phyloP scores from a whole-genome alignment of 768 basidiomycete species.

The Boletus sp. region DNA sequence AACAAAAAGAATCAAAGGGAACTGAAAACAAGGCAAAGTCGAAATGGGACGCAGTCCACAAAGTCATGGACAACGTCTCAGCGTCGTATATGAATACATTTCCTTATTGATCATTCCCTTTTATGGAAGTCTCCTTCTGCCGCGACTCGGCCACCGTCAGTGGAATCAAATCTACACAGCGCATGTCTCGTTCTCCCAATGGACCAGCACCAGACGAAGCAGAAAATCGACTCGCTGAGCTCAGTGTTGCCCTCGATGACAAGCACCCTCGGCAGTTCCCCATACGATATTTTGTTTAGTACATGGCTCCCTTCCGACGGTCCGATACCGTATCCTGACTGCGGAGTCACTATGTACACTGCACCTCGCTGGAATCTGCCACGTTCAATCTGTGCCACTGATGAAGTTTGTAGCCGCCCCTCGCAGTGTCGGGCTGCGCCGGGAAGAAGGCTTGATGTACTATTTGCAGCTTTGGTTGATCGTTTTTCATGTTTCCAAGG shows the following conservation, averaged over 20 bases:
- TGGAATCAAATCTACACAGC: not conserved
- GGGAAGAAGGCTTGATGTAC: not conserved
- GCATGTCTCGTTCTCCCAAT: not conserved
- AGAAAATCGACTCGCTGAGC: not conserved
- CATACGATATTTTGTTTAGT: not conserved
- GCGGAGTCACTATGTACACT: not conserved
- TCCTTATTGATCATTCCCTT: not conserved
- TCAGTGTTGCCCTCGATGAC: not conserved
- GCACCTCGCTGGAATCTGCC: not conserved
- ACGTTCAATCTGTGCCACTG: not conserved
- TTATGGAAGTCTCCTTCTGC: not conserved
- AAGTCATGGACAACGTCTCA: not conserved
- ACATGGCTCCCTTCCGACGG: not conserved
- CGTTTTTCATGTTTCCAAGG: not conserved
- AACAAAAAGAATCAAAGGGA: not conserved
- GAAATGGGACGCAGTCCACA: constrained; percentile 25
- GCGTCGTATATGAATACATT: not conserved
- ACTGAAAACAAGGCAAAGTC: not conserved
- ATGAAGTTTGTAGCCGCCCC: not conserved
- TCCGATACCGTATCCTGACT: not conserved
- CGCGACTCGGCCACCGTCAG: not conserved
- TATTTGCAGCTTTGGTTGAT: not conserved
- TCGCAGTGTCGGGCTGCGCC: not conserved
- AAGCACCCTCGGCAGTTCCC: not conserved
- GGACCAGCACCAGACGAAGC: not conserved